A percentile compares a stretch with the other conserved stretches of the same genome.
phyloP scores from a whole-genome alignment of 2,329 filamentous ascomycete genomes.

The Fusarium zealandicum region DNA sequence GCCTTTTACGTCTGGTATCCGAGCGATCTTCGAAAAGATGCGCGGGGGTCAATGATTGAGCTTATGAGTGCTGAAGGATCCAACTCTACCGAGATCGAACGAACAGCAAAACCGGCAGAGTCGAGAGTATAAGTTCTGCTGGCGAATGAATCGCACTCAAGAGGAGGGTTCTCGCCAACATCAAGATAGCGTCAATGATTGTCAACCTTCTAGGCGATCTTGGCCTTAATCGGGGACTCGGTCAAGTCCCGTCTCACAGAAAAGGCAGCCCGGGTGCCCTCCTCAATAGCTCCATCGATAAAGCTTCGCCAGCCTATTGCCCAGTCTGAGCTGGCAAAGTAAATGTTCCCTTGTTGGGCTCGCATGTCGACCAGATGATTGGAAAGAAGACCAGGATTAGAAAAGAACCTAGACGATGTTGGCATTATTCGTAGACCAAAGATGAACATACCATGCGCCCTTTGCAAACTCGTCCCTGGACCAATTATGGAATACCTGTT shows the following conservation, averaged over 20 bases:
- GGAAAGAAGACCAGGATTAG: conserved; percentile 47
- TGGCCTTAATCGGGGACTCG: neutral
- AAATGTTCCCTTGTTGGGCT: conserved; percentile 51
- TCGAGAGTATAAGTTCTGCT: neutral
- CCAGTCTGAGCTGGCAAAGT: conserved; percentile 59
- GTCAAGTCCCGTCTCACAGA: conserved; percentile 1
- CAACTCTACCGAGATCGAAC: neutral
- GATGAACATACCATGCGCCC: conserved; percentile 47
- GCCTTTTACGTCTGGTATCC: conserved; percentile 24
- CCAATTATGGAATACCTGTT: conserved; percentile 58
- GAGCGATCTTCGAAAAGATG: neutral
- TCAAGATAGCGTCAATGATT: no score
- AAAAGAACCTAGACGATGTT: conserved; percentile 45
- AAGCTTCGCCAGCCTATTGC: conserved; percentile 58
- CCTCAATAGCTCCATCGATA: conserved; percentile 59
- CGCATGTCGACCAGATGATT: conserved; percentile 51
- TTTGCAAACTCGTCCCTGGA: conserved; percentile 55
- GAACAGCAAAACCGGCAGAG: neutral
- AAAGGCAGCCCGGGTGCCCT: conserved; percentile 46
- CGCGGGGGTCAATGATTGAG: conserved; percentile 2
- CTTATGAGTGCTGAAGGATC: neutral
- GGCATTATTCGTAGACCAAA: neutral
- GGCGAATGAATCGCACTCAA: neutral
- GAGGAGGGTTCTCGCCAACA: no score
- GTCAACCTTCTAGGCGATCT: neutral